Evolutionary conservation across 1,284 basidiomycete genomes (phyloP).

Genomic region (Cronartium quercuum): DNA sequence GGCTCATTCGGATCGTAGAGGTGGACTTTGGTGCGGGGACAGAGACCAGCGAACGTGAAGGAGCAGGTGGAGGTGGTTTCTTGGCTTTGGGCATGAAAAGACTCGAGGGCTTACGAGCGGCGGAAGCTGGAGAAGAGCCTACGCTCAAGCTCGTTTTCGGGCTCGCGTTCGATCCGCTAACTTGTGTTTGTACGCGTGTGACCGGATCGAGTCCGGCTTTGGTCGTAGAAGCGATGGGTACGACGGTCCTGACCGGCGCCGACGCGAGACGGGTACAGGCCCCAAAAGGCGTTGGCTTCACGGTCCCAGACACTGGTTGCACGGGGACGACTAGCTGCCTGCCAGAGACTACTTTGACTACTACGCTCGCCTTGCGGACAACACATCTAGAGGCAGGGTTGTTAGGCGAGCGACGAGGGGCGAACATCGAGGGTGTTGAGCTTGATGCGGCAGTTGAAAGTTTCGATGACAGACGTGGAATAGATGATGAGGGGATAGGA

Average conservation of each 20-base stretch:
- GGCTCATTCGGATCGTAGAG: neutral
- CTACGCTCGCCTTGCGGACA: neutral
- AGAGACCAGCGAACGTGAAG: neutral
- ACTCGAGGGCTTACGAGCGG: neutral
- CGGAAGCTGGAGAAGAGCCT: neutral
- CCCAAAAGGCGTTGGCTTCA: neutral
- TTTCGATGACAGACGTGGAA: neutral
- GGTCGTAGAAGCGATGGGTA: too few relatives aligned
- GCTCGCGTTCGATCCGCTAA: neutral
- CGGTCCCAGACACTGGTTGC: neutral
- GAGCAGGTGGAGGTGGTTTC: neutral
- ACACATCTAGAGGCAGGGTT: neutral
- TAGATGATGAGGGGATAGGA: neutral
- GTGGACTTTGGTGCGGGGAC: neutral
- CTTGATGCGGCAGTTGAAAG: neutral
- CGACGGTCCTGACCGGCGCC: too few relatives aligned
- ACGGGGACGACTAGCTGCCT: neutral
- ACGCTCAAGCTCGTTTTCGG: neutral
- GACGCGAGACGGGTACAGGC: too few relatives aligned
- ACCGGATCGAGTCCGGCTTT: too few relatives aligned
- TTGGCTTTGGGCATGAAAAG: conserved; percentile 2
- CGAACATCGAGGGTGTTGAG: neutral
- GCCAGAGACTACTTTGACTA: neutral
- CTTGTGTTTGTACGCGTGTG: too few relatives aligned
- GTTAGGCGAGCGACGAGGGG: neutral